Conservation (phyloP, 345 rosid genomes). For the Syzygium grande region DNA sequence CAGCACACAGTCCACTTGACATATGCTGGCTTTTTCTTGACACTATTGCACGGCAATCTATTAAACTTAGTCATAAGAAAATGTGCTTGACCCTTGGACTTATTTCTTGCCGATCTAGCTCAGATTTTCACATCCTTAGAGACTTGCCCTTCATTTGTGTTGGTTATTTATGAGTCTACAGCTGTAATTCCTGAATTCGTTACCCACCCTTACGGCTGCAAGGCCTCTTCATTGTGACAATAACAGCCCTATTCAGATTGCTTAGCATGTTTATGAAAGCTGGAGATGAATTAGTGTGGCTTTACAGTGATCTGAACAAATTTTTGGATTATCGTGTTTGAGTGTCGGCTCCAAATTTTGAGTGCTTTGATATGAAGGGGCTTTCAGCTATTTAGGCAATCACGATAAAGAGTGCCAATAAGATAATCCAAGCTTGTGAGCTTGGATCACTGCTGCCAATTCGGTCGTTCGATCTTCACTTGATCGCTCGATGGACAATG, state of each 20-base stretch:
- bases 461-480: neutral
- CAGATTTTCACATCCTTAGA: neutral
- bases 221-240: too few species aligned
- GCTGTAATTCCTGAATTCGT: neutral
- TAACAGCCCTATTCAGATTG: too few species aligned
- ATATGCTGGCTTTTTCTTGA: neutral
- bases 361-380: neutral
- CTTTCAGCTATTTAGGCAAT: neutral
- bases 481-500: neutral
- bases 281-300: neutral
- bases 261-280: neutral
- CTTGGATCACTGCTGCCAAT: neutral
- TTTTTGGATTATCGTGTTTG: neutral
- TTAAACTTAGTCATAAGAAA: neutral
- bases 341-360: neutral
- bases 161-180: neutral
- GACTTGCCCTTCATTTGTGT: neutral
- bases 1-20: neutral
- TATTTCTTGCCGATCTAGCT: neutral
- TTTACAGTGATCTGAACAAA: neutral
- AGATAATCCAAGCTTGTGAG: neutral
- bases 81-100: neutral
- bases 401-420: neutral
- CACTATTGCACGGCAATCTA: neutral
- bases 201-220: neutral